phyloP scores from a whole-genome alignment of 192 early-diverging fungal species.

The Entomortierella beljakovae region DNA sequence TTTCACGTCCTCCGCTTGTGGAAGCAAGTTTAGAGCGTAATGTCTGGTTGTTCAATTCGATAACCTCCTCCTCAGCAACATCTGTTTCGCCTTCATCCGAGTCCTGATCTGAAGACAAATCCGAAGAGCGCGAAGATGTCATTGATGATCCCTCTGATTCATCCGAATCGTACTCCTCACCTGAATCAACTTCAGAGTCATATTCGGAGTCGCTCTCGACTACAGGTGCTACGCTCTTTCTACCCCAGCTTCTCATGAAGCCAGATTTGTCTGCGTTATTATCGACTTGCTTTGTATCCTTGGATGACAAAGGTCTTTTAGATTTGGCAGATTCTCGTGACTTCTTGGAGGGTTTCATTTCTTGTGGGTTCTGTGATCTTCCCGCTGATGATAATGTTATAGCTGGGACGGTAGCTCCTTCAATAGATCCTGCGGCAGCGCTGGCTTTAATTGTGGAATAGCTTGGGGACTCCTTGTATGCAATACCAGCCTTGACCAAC shows the following conservation, averaged over 20 bases:
- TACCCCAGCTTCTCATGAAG: not conserved
- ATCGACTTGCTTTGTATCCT: constrained; percentile 3
- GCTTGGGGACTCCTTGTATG: constrained; percentile 60
- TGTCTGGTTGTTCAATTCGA: constrained; percentile 39
- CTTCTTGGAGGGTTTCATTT: constrained; percentile 2
- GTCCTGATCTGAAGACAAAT: not conserved
- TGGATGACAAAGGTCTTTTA: not conserved
- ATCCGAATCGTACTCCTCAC: not conserved
- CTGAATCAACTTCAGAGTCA: not conserved
- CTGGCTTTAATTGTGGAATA: constrained; percentile 37
- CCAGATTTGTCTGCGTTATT: not conserved
- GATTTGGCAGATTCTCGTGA: not conserved
- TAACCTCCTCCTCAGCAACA: constrained; percentile 8
- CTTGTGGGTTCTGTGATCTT: constrained; percentile 23
- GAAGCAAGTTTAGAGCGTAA: constrained; percentile 7
- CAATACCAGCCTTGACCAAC: constrained; percentile 62
- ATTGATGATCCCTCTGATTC: not conserved
- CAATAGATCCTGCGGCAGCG: not conserved
- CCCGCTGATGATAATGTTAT: not conserved
- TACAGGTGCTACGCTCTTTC: constrained; percentile 1
- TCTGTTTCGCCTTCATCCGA: constrained; percentile 5
- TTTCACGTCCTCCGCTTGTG: constrained; percentile 30
- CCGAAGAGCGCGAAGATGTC: not conserved
- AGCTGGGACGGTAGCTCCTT: not conserved
- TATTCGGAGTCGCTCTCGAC: not conserved